Evolutionary conservation across 768 basidiomycete species (phyloP), one percentile per base, ranked within the genome.

Genomic region (Lactifluus pinguis): DNA sequence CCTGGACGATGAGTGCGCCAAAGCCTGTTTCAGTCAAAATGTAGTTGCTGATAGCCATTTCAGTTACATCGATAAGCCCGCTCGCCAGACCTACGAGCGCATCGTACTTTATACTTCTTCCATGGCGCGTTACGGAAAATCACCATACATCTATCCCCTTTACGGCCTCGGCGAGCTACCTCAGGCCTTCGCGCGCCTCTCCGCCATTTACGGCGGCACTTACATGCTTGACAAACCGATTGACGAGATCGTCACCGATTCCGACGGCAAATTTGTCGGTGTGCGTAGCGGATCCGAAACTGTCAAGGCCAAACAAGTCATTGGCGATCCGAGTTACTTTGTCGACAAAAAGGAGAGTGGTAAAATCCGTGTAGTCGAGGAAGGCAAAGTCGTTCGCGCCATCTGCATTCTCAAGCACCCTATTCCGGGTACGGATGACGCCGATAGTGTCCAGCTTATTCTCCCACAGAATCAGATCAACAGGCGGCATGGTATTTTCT

Each of bases 191-290:
- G 97, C 97, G 8, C 92, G 97, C 68, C 84, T 99, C 57, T 93
- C 90, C 64, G 97, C 97, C 66, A 98, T 99, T 72, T 98, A 99
- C 71, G 97, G 97, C 44, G 97, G 97, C 45, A 99, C 97, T 13
- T 99, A 99, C 79, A 99, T 99, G 97, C 87, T 99, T 59, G 94
- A 98, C 79, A 99, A 99, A 76, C 79, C 79, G 49, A 88, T 97
- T 68, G 86, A 95, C 62, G 83, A 89, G 71, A 93, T 98, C 67
- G 87, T 97, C 57, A 92, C 87, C 48, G 90, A 89, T 72, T 72
- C 76, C 13, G 81, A 85, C 61, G 97, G 97, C 68, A 90, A 87
- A 71, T 98, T 99, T 67, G 81, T 91, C 57, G 97, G 97, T 50
- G 97, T 98, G 49, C 87, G 86, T 41, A 89, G 87, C 67, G 93